phyloP scores from a whole-genome alignment of 768 basidiomycete species.

The Mycena capillaripes region DNA sequence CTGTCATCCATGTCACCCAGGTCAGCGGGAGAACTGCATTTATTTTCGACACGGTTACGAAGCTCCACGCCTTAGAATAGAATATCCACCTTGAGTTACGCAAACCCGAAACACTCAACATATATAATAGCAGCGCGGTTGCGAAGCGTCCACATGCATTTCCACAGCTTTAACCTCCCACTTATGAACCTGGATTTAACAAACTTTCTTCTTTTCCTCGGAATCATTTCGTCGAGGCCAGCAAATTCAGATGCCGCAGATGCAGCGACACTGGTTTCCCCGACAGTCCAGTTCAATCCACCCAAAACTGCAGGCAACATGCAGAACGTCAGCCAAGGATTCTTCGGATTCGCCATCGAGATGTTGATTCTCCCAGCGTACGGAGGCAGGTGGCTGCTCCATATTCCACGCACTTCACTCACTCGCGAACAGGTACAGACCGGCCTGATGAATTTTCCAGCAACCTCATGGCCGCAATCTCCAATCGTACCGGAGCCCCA shows the following conservation, averaged over 20 bases:
- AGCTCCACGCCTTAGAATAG: too few species aligned
- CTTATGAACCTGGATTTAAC: neutral
- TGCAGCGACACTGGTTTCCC: too few species aligned
- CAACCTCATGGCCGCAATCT: conserved; percentile 12
- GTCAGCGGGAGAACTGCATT: too few species aligned
- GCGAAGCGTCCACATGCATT: neutral
- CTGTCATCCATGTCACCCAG: too few species aligned
- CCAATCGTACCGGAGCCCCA: conserved; percentile 3
- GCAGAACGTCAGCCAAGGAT: neutral
- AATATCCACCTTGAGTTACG: too few species aligned
- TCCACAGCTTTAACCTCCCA: neutral
- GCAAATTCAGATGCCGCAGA: neutral
- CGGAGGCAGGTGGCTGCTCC: neutral
- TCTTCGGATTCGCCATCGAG: neutral
- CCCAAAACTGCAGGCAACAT: neutral
- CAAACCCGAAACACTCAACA: too few species aligned
- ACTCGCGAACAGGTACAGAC: neutral
- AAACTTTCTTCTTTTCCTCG: conserved; percentile 1
- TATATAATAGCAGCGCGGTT: neutral
- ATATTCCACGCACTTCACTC: too few species aligned
- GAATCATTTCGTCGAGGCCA: neutral
- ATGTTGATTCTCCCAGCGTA: neutral
- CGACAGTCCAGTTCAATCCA: conserved; percentile 4
- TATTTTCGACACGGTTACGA: too few species aligned
- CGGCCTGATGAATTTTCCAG: neutral